phyloP scores from a whole-genome alignment of 768 basidiomycete genomes.

The Mycena venus region DNA sequence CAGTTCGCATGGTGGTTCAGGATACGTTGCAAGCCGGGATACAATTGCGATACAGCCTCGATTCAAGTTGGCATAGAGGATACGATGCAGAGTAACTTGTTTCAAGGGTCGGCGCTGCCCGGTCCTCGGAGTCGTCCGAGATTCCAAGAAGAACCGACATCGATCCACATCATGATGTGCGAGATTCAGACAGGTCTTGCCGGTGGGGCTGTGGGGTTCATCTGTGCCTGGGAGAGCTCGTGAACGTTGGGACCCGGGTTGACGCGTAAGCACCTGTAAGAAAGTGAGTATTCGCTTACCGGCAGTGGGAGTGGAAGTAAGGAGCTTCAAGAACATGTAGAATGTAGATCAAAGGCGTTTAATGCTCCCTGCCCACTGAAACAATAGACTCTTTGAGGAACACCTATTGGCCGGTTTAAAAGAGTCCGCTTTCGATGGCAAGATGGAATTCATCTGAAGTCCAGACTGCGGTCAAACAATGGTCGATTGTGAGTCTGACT shows the following conservation, averaged over 20 bases:
- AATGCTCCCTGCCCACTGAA: background rate
- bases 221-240: conserved; percentile 7
- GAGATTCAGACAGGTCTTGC: background rate
- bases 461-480: background rate
- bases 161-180: conserved; percentile 21
- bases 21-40: background rate
- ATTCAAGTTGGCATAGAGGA: background rate
- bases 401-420: background rate
- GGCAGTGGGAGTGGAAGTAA: too few species aligned
- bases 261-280: background rate
- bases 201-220: background rate
- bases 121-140: background rate
- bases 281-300: too few species aligned
- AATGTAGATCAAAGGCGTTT: background rate
- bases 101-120: conserved; percentile 7
- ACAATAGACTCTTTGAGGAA: background rate
- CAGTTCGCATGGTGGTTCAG: background rate
- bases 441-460: background rate
- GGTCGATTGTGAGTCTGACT: background rate
- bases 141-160: conserved; percentile 1
- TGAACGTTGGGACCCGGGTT: background rate
- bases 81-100: conserved; percentile 5
- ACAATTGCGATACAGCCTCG: background rate
- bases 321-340: background rate
- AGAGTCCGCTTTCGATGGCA: background rate